These are phyloP conservation scores for Peltaster fructicola DNA, from an alignment of 2,329 filamentous ascomycete genomes.

Conservation along the genomic window DNA sequence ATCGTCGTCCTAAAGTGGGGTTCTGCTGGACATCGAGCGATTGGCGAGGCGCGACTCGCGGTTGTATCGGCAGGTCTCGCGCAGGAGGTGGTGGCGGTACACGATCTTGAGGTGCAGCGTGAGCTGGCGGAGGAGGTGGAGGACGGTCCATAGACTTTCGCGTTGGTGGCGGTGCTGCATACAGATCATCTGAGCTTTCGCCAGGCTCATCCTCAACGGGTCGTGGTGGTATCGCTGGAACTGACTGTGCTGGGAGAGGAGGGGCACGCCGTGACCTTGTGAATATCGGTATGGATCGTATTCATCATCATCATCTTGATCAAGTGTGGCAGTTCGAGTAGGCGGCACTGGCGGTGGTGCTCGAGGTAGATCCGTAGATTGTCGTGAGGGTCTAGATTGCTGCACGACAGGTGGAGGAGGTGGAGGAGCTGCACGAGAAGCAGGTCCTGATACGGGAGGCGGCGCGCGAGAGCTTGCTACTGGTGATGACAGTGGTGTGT, in stretches of 20 bases:
- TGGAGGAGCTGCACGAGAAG: constrained; percentile 34
- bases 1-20: constrained; percentile 35
- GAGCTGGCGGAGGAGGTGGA: constrained; percentile 20
- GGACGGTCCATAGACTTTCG: constrained; percentile 17
- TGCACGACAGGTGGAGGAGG: constrained; percentile 33
- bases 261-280: constrained; percentile 13
- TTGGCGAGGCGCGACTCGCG: constrained; percentile 28
- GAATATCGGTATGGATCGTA: constrained; percentile 48
- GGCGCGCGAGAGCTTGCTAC: constrained; percentile 17
- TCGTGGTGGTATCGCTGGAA: constrained; percentile 18
- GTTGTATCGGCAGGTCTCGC: constrained; percentile 21
- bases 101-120: constrained; percentile 6
- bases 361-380: constrained; percentile 54
- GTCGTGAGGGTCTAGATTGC: constrained; percentile 37
- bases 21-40: constrained; percentile 42
- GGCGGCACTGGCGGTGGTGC: constrained; percentile 48
- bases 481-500: constrained; percentile 30
- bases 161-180: constrained; percentile 26
- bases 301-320: constrained; percentile 35
- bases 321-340: constrained; percentile 25
- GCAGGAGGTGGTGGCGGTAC: constrained; percentile 12
- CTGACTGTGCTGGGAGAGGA: no score
- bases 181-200: constrained; percentile 28
- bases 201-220: constrained; percentile 15
- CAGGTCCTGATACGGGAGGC: constrained; percentile 20